Conservation (phyloP, 768 basidiomycete genomes). For the Mycena floridula region DNA sequence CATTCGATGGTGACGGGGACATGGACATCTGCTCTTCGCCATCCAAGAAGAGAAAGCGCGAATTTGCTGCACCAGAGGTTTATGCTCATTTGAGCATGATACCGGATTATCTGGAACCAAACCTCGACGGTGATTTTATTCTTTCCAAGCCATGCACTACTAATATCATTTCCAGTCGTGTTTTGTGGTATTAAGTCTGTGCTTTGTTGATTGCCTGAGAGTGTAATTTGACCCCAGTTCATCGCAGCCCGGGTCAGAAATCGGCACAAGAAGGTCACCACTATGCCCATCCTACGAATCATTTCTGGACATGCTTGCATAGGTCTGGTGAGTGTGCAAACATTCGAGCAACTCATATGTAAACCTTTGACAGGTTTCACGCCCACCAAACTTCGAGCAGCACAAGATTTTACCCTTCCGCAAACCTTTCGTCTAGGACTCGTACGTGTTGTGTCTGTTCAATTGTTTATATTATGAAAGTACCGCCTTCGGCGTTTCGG, state of each 20-base stretch:
- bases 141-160: neutral
- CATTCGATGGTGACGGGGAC: no score
- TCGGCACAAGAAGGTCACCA: slow-evolving; percentile 73
- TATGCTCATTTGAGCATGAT: slow-evolving; percentile 47
- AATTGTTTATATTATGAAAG: no score
- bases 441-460: no score
- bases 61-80: slow-evolving; percentile 44
- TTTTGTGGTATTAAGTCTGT: slow-evolving; percentile 84
- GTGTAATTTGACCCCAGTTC: neutral
- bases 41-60: slow-evolving; percentile 31
- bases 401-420: slow-evolving; percentile 58
- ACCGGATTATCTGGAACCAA: slow-evolving; percentile 44
- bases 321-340: slow-evolving; percentile 41
- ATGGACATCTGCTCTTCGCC: no score
- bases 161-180: slow-evolving; percentile 40
- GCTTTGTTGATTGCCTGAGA: neutral
- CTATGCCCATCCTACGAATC: slow-evolving; percentile 74
- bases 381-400: slow-evolving; percentile 38
- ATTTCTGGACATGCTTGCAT: slow-evolving; percentile 75
- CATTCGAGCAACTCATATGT: neutral
- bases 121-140: slow-evolving; percentile 48
- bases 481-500: no score
- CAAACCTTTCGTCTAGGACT: neutral
- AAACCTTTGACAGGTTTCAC: slow-evolving; percentile 47
- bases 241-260: slow-evolving; percentile 53